Base-by-base conservation (phyloP, 768 basidiomycete species). In the Hypholoma fasciculare region DNA sequence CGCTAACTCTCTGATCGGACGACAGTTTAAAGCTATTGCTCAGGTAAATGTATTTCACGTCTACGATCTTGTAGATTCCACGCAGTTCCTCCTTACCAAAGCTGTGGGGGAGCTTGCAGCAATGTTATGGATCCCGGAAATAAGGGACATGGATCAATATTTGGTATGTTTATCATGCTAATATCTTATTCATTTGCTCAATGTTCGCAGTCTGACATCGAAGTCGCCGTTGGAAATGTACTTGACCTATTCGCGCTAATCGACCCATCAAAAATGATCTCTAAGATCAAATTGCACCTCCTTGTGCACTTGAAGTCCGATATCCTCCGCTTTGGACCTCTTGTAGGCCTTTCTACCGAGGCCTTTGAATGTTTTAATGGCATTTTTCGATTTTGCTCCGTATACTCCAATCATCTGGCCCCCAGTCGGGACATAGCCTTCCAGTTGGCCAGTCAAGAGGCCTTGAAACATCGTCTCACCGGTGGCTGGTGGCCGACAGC, bases 291-390 rank as follows among this genome's bases (percentile, higher is more conserved):
- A 55, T 64, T 70, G 2, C 74, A 78, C 53, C 67, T 75, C 5
- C 65, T 77, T 4, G 19, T 56, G 0, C 77, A 78, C 49, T 40
- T 75, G 17, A 42, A 49, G 12, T 66, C 71, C 6, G 74, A 78
- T 56, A 72, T 75, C 4, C 17, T 40, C 1, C 65, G 67, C 0
- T 75, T 74, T 58, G 1, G 50, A 69, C 6, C 68, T 63, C 0
- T 56, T 64, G 11, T 50, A 75, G 76, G 76, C 0, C 59, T 69
- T 30, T 64, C 73, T 16, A 72, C 72, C 0, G 74, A 78, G 38
- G 49, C 56, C 0, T 78, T 71, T 58, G 78, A 81, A 59, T 71
- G 68, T 49, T 82, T 70, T 59, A 80, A 82, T 62, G 71, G 70
- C 1, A 64, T 82, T 4, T 79, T 80, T 48, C 67, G 76, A 1